A percentile compares a stretch with the other conserved stretches of the same genome.
These are phyloP conservation scores for Byssothecium circinans DNA, from an alignment of 2,329 filamentous ascomycete species.

Conservation along the genomic window DNA sequence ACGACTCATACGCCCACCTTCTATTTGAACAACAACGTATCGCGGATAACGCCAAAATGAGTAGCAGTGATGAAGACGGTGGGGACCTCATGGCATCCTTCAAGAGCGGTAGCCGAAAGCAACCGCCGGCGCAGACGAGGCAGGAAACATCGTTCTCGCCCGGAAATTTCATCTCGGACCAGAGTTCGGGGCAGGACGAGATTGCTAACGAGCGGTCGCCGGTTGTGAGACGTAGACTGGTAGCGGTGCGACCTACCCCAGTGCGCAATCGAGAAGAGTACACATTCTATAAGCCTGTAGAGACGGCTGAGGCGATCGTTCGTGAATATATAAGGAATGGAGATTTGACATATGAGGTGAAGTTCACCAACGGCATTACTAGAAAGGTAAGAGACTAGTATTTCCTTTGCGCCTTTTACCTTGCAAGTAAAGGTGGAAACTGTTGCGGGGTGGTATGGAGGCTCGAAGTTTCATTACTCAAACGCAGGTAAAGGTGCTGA, in stretches of 20 bases:
- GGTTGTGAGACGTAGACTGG: constrained; percentile 12
- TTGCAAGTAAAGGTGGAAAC: not conserved
- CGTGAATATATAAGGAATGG: constrained; percentile 38
- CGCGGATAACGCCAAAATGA: not conserved
- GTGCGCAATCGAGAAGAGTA: constrained; percentile 37
- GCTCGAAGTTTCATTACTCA: no score
- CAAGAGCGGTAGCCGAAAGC: constrained; percentile 9
- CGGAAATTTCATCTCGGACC: constrained; percentile 15
- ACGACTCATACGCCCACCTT: not conserved
- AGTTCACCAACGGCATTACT: constrained; percentile 44
- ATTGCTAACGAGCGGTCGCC: not conserved
- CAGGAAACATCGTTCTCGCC: constrained; percentile 17
- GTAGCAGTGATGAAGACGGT: constrained; percentile 14
- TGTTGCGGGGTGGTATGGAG: not conserved
- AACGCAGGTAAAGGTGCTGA: constrained; percentile 7
- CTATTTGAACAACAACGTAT: not conserved
- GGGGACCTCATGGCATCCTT: constrained; percentile 34
- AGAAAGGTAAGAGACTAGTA: constrained; percentile 46
- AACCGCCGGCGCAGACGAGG: not conserved
- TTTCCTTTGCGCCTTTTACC: not conserved
- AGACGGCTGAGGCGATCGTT: constrained; percentile 46
- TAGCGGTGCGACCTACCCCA: constrained; percentile 31
- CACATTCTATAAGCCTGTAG: constrained; percentile 32
- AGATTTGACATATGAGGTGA: constrained; percentile 45
- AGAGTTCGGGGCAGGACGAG: constrained; percentile 14